Percentiles rank a stretch among this genome's conserved stretches.
Conservation (phyloP, 305 asterid genomes). For the Petunia hybrid region DNA sequence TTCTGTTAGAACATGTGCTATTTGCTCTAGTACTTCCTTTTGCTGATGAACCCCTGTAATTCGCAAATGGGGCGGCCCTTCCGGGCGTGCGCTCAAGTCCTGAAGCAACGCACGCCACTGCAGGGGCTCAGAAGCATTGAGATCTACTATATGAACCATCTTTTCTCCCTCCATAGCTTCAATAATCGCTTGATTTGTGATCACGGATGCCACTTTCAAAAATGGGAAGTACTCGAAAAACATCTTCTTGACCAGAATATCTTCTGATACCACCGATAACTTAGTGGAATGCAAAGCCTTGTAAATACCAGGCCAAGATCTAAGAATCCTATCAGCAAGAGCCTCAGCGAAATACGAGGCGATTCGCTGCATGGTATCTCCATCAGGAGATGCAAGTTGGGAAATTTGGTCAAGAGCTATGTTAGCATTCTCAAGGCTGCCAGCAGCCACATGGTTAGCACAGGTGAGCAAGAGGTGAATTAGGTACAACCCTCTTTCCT, state of each 20-base stretch:
- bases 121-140: constrained; percentile 68
- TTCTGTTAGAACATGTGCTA: constrained; percentile 70
- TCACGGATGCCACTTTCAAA: constrained; percentile 76
- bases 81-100: constrained; percentile 87
- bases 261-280: constrained; percentile 56
- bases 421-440: constrained; percentile 84
- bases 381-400: constrained; percentile 80
- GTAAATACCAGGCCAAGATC: constrained; percentile 85
- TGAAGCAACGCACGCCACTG: constrained; percentile 91
- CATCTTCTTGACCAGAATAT: constrained; percentile 68
- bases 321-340: constrained; percentile 79
- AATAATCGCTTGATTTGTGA: constrained; percentile 79
- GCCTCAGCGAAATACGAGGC: constrained; percentile 91
- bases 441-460: constrained; percentile 81
- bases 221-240: constrained; percentile 82
- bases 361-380: constrained; percentile 97
- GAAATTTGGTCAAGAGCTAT: constrained; percentile 89
- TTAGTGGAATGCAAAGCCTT: constrained; percentile 74
- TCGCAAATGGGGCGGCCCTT: constrained; percentile 94
- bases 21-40: constrained; percentile 72
- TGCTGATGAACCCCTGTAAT: constrained; percentile 79
- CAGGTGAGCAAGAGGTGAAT: constrained; percentile 84
- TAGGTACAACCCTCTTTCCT: constrained; percentile 84
- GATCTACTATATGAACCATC: constrained; percentile 87
- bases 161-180: constrained; percentile 98